phyloP scores from a whole-genome alignment of 2,329 filamentous ascomycete genomes.

The Paecilomyces sp. region DNA sequence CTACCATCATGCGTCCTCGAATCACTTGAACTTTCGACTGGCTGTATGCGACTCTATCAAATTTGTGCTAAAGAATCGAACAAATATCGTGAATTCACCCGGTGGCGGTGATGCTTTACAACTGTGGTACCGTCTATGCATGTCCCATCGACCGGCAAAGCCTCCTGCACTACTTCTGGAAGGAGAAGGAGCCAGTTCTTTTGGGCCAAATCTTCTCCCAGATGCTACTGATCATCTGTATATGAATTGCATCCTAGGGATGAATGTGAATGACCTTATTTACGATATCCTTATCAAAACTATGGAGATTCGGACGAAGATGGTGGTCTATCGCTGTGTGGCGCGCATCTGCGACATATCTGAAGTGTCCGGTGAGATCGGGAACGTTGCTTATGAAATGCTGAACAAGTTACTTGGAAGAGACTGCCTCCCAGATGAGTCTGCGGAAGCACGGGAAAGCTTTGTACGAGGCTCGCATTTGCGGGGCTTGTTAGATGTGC shows the following conservation, averaged over 20 bases:
- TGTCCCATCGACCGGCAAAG: constrained; percentile 11
- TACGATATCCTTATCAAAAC: constrained; percentile 16
- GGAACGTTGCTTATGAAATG: neutral
- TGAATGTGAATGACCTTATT: constrained; percentile 13
- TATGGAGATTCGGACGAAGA: constrained; percentile 10
- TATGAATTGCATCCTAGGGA: constrained; percentile 9
- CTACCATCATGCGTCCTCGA: neutral
- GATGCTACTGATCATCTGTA: constrained; percentile 9
- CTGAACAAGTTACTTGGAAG: neutral
- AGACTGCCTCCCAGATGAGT: neutral
- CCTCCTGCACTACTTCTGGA: constrained; percentile 11
- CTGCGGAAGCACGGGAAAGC: constrained; percentile 5
- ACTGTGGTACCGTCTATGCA: constrained; percentile 15
- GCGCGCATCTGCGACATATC: constrained; percentile 1
- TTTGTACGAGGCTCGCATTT: constrained; percentile 10
- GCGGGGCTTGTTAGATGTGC: constrained; percentile 9
- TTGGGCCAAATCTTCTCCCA: constrained; percentile 5
- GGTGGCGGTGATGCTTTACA: constrained; percentile 7
- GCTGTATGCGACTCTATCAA: neutral
- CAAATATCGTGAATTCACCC: neutral
- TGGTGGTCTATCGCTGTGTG: constrained; percentile 10
- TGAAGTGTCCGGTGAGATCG: neutral
- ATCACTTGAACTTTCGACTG: neutral
- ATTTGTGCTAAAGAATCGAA: neutral
- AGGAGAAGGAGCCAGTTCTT: constrained; percentile 7